Evolutionary conservation across 2,329 filamentous ascomycete genomes (phyloP).

Genomic region (Claviceps maximensis): DNA sequence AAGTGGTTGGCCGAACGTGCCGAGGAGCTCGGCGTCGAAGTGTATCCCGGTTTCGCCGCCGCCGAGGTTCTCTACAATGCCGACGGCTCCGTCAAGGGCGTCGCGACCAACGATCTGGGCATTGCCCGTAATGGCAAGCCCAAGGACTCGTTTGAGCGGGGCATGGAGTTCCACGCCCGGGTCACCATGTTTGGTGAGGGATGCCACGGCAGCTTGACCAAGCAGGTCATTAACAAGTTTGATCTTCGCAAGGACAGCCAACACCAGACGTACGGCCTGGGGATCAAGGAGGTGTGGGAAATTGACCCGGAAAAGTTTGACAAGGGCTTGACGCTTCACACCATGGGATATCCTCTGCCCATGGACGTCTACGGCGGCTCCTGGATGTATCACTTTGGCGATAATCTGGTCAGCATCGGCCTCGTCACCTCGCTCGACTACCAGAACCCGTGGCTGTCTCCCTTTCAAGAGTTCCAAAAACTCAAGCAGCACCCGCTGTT

Average conservation of each 20-base stretch:
- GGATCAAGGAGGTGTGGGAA: conserved; percentile 97
- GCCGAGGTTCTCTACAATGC: conserved; percentile 78
- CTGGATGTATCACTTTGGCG: conserved; percentile 99
- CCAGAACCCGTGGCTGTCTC: conserved; percentile 88
- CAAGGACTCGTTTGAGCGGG: conserved; percentile 84
- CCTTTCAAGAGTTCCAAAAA: conserved; percentile 94
- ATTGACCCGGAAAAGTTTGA: conserved; percentile 84
- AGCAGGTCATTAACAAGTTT: conserved; percentile 90
- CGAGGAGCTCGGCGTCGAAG: conserved; percentile 91
- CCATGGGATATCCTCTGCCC: conserved; percentile 83
- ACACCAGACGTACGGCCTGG: conserved; percentile 88
- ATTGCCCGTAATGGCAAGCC: conserved; percentile 69
- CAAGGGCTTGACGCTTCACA: conserved; percentile 73
- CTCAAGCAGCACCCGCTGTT: conserved; percentile 97
- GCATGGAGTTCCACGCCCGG: conserved; percentile 94
- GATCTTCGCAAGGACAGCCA: conserved; percentile 80
- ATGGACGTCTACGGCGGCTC: conserved; percentile 87
- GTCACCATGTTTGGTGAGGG: conserved; percentile 89
- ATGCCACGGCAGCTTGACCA: conserved; percentile 88
- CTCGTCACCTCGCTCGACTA: conserved; percentile 92
- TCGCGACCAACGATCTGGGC: conserved; percentile 91
- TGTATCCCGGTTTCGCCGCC: conserved; percentile 92
- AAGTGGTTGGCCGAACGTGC: conserved; percentile 94
- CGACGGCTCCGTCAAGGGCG: conserved; percentile 82
- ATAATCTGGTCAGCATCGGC: conserved; percentile 87